These are phyloP conservation scores for Podospora bellae-mahoneyi DNA, from an alignment of 495 filamentous ascomycete genomes.

Conservation along the genomic window DNA sequence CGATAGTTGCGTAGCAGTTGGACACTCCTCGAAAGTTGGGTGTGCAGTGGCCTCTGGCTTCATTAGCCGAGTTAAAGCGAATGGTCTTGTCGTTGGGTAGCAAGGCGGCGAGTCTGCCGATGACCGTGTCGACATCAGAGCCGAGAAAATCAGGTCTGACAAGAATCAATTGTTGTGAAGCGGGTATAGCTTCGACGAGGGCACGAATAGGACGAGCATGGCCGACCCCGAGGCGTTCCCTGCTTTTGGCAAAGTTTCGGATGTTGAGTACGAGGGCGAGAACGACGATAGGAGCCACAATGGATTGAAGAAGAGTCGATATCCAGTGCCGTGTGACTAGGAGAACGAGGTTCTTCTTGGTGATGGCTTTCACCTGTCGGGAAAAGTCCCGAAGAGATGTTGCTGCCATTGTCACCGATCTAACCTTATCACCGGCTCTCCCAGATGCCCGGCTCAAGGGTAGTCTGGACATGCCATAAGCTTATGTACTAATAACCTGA, in stretches of 20 bases:
- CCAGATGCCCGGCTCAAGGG: background rate
- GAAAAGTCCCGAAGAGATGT: constrained; percentile 8
- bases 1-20: constrained; percentile 22
- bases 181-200: constrained; percentile 16
- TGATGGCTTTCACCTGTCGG: constrained; percentile 20
- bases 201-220: constrained; percentile 12
- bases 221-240: constrained; percentile 14
- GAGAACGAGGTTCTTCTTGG: constrained; percentile 24
- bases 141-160: constrained; percentile 15
- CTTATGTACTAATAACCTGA: background rate
- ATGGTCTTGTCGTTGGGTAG: constrained; percentile 12
- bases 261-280: constrained; percentile 35
- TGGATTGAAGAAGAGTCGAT: constrained; percentile 46
- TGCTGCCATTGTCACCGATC: constrained; percentile 1
- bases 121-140: constrained; percentile 21
- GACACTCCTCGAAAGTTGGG: constrained; percentile 19
- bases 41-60: constrained; percentile 11
- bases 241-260: constrained; percentile 34
- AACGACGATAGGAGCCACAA: constrained; percentile 64
- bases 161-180: constrained; percentile 19
- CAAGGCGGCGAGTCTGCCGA: constrained; percentile 12
- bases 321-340: constrained; percentile 26
- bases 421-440: background rate
- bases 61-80: background rate
- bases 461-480: background rate